Evolutionary conservation across 306 rosid species (phyloP).

Genomic region (Gleditsia sinensis): DNA sequence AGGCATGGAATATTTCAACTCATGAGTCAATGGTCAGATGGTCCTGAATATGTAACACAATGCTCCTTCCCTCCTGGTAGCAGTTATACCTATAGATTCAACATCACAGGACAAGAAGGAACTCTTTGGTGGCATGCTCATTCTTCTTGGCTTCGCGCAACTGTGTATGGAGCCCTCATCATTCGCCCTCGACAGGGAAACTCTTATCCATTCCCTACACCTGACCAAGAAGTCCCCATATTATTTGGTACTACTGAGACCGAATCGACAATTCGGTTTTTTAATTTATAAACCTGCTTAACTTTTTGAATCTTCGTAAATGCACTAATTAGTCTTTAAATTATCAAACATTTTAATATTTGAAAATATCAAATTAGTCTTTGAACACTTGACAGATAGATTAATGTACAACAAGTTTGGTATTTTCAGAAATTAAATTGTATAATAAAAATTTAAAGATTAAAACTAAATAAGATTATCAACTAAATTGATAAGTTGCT

Average conservation of each 20-base stretch:
- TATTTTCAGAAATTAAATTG: no score
- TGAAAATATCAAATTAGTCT: no score
- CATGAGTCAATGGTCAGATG: slow-evolving; percentile 59
- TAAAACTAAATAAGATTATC: no score
- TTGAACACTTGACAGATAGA: no score
- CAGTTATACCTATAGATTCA: slow-evolving; percentile 46
- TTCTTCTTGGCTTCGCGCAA: slow-evolving; percentile 52
- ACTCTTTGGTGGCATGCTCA: slow-evolving; percentile 73
- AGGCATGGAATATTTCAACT: slow-evolving; percentile 65
- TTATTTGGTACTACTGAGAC: slow-evolving; percentile 34
- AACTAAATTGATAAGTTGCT: no score
- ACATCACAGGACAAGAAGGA: slow-evolving; percentile 56
- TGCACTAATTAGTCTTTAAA: no score
- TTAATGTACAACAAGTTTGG: no score
- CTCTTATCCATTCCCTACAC: slow-evolving; percentile 38
- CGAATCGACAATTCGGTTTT: no score
- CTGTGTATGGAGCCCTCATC: slow-evolving; percentile 61
- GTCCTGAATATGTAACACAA: slow-evolving; percentile 54
- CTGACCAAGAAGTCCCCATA: slow-evolving; percentile 43
- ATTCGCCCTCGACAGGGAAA: slow-evolving; percentile 36
- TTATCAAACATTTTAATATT: no score
- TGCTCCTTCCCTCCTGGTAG: slow-evolving; percentile 48
- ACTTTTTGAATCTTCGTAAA: no score
- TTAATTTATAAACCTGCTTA: no score
- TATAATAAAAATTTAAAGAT: no score